Percentiles rank a stretch among this genome's conserved stretches.
Evolutionary conservation across 2,329 filamentous ascomycete genomes (phyloP).

Genomic region (Aspergillus sp.): DNA sequence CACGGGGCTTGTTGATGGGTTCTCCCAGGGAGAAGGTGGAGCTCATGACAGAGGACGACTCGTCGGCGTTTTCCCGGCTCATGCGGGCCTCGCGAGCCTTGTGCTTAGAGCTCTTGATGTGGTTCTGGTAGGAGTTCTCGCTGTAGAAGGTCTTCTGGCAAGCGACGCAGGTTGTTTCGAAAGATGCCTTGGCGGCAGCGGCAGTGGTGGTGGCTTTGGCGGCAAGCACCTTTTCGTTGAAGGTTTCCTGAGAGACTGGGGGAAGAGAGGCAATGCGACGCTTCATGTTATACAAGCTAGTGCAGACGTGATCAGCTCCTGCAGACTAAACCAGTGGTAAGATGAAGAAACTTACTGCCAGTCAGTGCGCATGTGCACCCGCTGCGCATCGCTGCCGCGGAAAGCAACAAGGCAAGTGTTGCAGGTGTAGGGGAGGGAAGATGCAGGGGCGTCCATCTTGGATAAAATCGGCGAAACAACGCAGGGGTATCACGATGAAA

Average conservation of each 20-base stretch:
- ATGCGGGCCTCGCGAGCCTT: conserved; percentile 64
- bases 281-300: conserved; percentile 91
- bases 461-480: conserved; percentile 31
- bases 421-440: conserved; percentile 89
- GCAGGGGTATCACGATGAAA: conserved; percentile 11
- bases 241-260: conserved; percentile 86
- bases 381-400: conserved; percentile 87
- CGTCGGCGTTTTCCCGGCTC: conserved; percentile 58
- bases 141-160: conserved; percentile 95
- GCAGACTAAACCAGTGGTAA: not conserved
- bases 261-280: conserved; percentile 87
- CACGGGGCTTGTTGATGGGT: conserved; percentile 60
- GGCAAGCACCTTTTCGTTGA: conserved; percentile 92
- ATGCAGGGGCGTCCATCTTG: conserved; percentile 23
- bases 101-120: conserved; percentile 88
- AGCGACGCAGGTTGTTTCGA: conserved; percentile 76
- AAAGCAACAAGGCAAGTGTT: conserved; percentile 98
- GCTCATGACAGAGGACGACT: conserved; percentile 80
- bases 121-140: conserved; percentile 93
- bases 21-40: conserved; percentile 90
- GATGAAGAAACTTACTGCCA: conserved; percentile 75
- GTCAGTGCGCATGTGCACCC: conserved; percentile 95
- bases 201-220: conserved; percentile 82
- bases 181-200: conserved; percentile 83
- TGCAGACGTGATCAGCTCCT: conserved; percentile 8